Percentiles rank a stretch among this genome's conserved stretches.
phyloP scores from a whole-genome alignment of 1,284 basidiomycete genomes.

The Jaminaea rosea region DNA sequence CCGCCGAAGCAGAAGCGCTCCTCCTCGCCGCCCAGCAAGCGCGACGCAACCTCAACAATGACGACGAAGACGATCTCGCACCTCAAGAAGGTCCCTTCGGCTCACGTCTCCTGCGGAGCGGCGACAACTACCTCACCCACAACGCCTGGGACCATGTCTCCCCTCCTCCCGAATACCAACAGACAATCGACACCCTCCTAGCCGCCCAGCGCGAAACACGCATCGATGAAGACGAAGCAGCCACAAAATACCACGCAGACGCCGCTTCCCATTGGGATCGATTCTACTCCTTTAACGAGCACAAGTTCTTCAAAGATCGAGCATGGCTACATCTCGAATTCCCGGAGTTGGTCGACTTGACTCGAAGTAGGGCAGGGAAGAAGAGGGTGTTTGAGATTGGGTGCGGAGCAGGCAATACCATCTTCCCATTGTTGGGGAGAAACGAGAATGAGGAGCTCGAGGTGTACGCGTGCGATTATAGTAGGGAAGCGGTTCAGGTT shows the following conservation, averaged over 20 bases:
- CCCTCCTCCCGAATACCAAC: constrained; percentile 1
- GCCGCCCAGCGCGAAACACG: neutral
- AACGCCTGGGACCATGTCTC: constrained; percentile 30
- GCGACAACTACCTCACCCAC: constrained; percentile 27
- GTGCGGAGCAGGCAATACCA: constrained; percentile 67
- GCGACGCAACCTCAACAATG: too few species aligned
- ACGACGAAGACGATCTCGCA: too few species aligned
- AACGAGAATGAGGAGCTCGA: constrained; percentile 73
- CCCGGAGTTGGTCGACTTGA: constrained; percentile 37
- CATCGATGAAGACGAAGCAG: constrained; percentile 2
- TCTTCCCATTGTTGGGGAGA: constrained; percentile 73
- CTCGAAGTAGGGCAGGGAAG: constrained; percentile 4
- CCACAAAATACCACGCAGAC: constrained; percentile 17
- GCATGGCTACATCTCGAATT: constrained; percentile 44
- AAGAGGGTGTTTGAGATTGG: constrained; percentile 39
- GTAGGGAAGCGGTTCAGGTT: constrained; percentile 76
- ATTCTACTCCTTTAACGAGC: constrained; percentile 39
- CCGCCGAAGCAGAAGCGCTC: constrained; percentile 22
- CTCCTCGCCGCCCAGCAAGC: constrained; percentile 5
- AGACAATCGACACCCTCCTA: constrained; percentile 1
- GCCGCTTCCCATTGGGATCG: constrained; percentile 34
- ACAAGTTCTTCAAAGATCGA: constrained; percentile 45
- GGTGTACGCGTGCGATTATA: constrained; percentile 81
- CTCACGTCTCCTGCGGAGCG: constrained; percentile 19
- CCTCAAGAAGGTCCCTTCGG: too few species aligned